Base-by-base conservation (phyloP, 2,329 filamentous ascomycete genomes). In the Colletotrichum aenigma region DNA sequence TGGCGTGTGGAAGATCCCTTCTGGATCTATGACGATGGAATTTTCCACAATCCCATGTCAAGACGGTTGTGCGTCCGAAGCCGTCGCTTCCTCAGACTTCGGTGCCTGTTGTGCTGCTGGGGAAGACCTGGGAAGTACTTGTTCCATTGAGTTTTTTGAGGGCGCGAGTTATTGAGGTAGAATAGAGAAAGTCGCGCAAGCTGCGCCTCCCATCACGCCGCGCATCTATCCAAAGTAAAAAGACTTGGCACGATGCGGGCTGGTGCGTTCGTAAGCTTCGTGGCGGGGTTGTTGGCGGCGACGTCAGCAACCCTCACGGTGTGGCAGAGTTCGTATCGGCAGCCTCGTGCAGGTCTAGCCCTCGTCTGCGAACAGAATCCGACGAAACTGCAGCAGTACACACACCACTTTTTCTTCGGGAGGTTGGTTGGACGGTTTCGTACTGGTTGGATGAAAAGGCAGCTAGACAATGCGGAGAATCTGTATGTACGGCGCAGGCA, bases 301-400 rank as follows among this genome's bases (percentile, higher is more conserved):
- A 62, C 55, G 36, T 34, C 34, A 55, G 21, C 43, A 43, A 55
- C 38, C 21, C 32, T 38, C 34, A 24, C 28, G 28, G 21, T 13
- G 61, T 64, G 32, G 34, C 32, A 58, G 43, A 68, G 30, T 58
- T 75, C 56, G 70, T 73, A 73, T 69, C 64, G 58, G 70, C 64
- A 52, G 34, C 28, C 21, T 48, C 30, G 16, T 75, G 61, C 48
- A 34, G 48, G 52, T 43, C 52, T 73, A 38, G 58, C 24, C 32
- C n/a, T 38, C 13, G 16, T 58, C 62, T 38, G 55, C 24, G 38
- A 56, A 36, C 32, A 68, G 56, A 28, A 72, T 56, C 26, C 36
- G 32, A 43, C 43, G 34, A 58, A 21, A 26, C 62, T 72, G 69
- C 73, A 72, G 56, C 26, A 32, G 26, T 32, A 43, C 34, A 30